Base-by-base conservation (phyloP, 2,329 filamentous ascomycete genomes). In the Juglanconis sp. region DNA sequence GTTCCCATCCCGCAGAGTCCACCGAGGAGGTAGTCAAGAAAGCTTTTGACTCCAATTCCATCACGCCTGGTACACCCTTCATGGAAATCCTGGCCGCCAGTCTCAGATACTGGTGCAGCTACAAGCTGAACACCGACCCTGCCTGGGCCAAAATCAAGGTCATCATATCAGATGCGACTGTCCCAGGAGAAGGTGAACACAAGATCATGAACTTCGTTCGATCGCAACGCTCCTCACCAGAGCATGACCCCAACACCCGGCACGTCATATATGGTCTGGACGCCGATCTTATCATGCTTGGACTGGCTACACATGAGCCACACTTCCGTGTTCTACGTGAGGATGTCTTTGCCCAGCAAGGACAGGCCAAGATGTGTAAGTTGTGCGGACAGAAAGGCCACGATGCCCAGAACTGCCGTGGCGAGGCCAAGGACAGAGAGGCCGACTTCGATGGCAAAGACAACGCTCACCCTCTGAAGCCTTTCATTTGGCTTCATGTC, bases 131-230 rank as follows among this genome's bases (percentile, higher is more conserved):
- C 75, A 97, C 92, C 32, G 95, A 99, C 73, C 92, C 94, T 36
- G 91, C 89, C 53, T 99, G 96, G 96, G 91, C 90, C 64, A 92
- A 92, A 73, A 81, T 97, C 73, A 99, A 99, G 81, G 85, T 99
- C 73, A 96, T 99, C 74, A 98, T 99, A 67, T 99, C 95, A 8
- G 95, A 99, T 79, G 94, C 95, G 57, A 97, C 94, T 46, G 93
- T 99, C 44, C 95, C 95, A 57, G 95, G 95, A 71, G 95, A 99
- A 77, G 95, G 95, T 72, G 95, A 99, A 78, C 95, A 99, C 76
- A 99, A 99, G 76, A 98, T 99, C 71, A 99, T 99, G 95, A 88
- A 95, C 67, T 99, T 98, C 73, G 86, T 99, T 66, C 88, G 95
- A 69, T 96, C 94, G 42, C 96, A 99, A 75, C 87, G 95, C 69